Evolutionary conservation across 2,329 filamentous ascomycete genomes (phyloP).

Genomic region (Blastomyces gilchristii): DNA sequence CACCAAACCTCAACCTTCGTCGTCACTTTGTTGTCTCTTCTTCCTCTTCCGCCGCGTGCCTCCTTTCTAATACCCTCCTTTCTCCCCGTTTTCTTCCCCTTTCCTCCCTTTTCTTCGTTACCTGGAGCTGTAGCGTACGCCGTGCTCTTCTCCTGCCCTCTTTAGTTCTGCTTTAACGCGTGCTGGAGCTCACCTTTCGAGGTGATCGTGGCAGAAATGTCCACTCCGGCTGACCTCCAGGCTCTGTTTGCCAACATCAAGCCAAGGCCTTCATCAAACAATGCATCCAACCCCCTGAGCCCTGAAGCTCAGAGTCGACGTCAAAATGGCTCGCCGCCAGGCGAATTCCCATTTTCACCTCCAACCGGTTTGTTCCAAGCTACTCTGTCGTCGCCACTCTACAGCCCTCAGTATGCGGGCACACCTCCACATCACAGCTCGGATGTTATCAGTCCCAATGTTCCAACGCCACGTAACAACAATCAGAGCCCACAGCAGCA

Average conservation of each 20-base stretch:
- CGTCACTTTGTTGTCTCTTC: conserved; percentile 17
- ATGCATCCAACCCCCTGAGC: conserved; percentile 23
- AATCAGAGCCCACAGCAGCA: conserved; percentile 30
- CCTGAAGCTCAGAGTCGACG: conserved; percentile 16
- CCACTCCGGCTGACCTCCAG: conserved; percentile 38
- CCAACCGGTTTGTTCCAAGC: conserved; percentile 43
- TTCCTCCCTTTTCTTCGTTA: conserved; percentile 13
- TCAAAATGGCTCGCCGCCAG: conserved; percentile 24
- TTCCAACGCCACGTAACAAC: conserved; percentile 35
- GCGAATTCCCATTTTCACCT: conserved; percentile 26
- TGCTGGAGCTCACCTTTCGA: conserved; percentile 15
- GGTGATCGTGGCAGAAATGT: conserved; percentile 38
- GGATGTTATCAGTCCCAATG: conserved; percentile 49
- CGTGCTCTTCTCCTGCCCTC: conserved; percentile 19
- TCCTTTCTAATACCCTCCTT: conserved; percentile 16
- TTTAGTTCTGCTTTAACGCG: conserved; percentile 25
- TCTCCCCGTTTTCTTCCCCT: conserved; percentile 8
- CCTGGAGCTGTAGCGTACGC: conserved; percentile 13
- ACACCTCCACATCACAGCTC: conserved; percentile 48
- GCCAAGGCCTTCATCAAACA: conserved; percentile 30
- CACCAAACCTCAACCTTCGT: conserved; percentile 15
- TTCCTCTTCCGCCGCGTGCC: conserved; percentile 15
- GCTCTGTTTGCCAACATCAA: conserved; percentile 39
- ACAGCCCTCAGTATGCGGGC: conserved; percentile 45
- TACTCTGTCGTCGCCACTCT: conserved; percentile 48